These are phyloP conservation scores for Metroxylon sagu DNA, from an alignment of 176 grass and related monocot genomes.

Conservation along the genomic window DNA sequence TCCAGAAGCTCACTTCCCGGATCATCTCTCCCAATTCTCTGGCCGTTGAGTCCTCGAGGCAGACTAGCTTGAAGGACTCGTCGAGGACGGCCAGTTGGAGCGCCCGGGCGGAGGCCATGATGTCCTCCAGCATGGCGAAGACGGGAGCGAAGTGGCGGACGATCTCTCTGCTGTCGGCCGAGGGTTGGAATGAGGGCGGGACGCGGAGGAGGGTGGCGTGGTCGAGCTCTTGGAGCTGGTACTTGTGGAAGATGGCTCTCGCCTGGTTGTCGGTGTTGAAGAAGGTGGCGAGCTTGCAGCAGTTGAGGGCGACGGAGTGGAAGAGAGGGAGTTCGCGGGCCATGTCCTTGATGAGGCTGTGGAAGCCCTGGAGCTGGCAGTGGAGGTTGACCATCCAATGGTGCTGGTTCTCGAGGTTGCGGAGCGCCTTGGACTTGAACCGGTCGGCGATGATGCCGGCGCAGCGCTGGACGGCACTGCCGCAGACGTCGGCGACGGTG, in stretches of 20 bases:
- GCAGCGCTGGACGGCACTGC: slow-evolving; percentile 35
- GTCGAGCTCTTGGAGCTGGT: slow-evolving; percentile 52
- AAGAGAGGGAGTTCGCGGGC: slow-evolving; percentile 53
- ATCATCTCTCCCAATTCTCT: slow-evolving; percentile 52
- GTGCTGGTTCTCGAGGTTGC: slow-evolving; percentile 57
- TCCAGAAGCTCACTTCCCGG: slow-evolving; percentile 56
- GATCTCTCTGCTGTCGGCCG: neutral
- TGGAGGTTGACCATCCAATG: slow-evolving; percentile 76
- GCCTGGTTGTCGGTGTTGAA: slow-evolving; percentile 45
- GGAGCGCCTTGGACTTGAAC: slow-evolving; percentile 55
- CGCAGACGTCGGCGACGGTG: slow-evolving; percentile 27
- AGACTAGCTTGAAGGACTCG: slow-evolving; percentile 56
- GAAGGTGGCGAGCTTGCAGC: slow-evolving; percentile 51
- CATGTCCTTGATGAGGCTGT: slow-evolving; percentile 39
- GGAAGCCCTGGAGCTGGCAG: slow-evolving; percentile 51
- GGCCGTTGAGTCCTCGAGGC: slow-evolving; percentile 46
- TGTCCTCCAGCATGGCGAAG: slow-evolving; percentile 56
- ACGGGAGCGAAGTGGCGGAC: slow-evolving; percentile 2
- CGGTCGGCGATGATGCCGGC: slow-evolving; percentile 72
- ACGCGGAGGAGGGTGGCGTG: slow-evolving; percentile 39
- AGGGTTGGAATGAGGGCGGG: neutral
- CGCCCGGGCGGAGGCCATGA: slow-evolving; percentile 39
- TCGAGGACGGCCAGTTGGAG: slow-evolving; percentile 55
- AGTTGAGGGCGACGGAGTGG: slow-evolving; percentile 35
- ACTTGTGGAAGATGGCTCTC: slow-evolving; percentile 48